These are phyloP conservation scores for Exophiala sideris DNA, from an alignment of 2,329 filamentous ascomycete genomes.

Conservation along the genomic window DNA sequence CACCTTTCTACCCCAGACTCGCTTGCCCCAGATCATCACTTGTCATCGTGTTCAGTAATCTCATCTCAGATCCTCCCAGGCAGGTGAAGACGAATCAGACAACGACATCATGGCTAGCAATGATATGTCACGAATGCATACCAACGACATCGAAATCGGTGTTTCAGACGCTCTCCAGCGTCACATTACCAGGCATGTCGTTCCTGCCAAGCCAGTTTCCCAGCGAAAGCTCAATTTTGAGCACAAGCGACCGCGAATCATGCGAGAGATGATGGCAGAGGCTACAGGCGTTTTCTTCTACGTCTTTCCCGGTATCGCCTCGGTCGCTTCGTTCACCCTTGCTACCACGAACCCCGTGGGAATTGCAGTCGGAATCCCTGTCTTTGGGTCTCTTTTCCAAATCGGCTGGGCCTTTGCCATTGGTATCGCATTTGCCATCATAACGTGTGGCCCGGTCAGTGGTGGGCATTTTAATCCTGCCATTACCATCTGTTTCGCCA, in stretches of 20 bases:
- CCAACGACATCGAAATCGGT: constrained; percentile 47
- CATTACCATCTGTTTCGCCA: constrained; percentile 45
- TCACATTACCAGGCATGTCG: constrained; percentile 51
- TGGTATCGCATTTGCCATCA: constrained; percentile 59
- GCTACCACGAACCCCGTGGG: constrained; percentile 36
- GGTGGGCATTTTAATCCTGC: constrained; percentile 57
- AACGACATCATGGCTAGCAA: neutral
- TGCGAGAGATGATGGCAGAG: constrained; percentile 56
- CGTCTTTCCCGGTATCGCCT: constrained; percentile 51
- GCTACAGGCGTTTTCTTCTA: constrained; percentile 58
- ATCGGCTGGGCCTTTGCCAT: constrained; percentile 56
- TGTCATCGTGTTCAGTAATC: constrained; percentile 1
- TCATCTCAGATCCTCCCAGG: neutral
- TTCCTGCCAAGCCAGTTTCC: constrained; percentile 50
- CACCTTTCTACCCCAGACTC: constrained; percentile 1
- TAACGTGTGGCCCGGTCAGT: constrained; percentile 52
- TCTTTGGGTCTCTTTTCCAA: constrained; percentile 53
- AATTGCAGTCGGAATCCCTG: constrained; percentile 33
- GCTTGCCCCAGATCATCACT: neutral
- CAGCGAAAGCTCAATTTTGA: constrained; percentile 56
- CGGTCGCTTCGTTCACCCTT: constrained; percentile 50
- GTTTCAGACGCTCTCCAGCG: constrained; percentile 53
- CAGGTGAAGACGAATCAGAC: neutral
- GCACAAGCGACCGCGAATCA: constrained; percentile 50
- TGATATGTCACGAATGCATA: constrained; percentile 27